Conservation (phyloP, 345 rosid species). For the Populus ilicifolia region DNA sequence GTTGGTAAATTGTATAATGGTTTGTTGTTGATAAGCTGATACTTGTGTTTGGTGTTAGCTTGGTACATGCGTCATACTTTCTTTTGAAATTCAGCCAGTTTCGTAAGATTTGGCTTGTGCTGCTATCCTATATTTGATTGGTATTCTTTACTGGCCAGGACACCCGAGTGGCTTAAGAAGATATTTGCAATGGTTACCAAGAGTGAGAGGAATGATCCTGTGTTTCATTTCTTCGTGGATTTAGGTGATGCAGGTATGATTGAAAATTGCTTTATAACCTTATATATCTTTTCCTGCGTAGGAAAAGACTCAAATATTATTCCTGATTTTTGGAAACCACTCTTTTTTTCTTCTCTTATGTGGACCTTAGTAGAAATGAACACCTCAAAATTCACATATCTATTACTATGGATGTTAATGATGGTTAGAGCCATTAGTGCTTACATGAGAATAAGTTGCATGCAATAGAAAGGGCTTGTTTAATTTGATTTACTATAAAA, state of each 20-base stretch:
- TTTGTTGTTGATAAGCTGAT: neutral
- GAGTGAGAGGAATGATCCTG: conserved; percentile 86
- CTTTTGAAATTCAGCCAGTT: neutral
- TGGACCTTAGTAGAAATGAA: neutral
- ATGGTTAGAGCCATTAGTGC: neutral
- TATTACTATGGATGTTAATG: neutral
- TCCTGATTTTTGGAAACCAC: neutral
- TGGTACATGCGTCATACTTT: neutral
- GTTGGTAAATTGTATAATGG: neutral
- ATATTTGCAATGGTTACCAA: conserved; percentile 67
- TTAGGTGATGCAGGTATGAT: conserved; percentile 89
- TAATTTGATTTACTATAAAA: neutral
- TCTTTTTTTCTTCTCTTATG: neutral
- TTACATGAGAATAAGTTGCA: neutral
- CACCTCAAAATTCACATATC: neutral
- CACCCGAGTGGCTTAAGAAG: conserved; percentile 94
- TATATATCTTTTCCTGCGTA: neutral
- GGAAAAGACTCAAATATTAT: neutral
- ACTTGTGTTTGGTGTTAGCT: neutral
- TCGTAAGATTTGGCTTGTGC: neutral
- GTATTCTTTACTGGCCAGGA: conserved; percentile 37
- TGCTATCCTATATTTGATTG: neutral
- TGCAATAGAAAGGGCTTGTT: neutral
- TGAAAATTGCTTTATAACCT: neutral
- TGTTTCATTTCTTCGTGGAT: conserved; percentile 91